Percentiles rank a stretch among this genome's conserved stretches.
phyloP scores from a whole-genome alignment of 129 eudicot genomes.

The Artemisia argyi region DNA sequence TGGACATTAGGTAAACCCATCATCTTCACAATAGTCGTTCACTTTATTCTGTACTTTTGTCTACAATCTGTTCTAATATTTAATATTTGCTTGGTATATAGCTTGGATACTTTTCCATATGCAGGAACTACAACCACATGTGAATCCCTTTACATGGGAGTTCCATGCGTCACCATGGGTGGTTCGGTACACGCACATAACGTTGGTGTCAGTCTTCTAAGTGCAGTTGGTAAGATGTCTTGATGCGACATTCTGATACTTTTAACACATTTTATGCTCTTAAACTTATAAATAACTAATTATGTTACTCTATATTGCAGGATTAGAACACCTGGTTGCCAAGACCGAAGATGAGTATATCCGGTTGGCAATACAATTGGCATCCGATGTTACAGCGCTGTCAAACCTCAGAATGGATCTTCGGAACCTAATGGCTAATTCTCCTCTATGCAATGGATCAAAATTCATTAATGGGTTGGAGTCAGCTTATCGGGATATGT shows the following conservation, averaged over 20 bases:
- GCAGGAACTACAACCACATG: constrained; percentile 98
- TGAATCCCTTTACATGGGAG: constrained; percentile 97
- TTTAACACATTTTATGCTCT: no score
- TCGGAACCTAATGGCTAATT: constrained; percentile 78
- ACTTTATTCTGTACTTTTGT: neutral
- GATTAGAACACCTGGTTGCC: constrained; percentile 72
- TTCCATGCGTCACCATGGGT: constrained; percentile 95
- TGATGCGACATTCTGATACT: neutral
- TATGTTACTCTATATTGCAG: constrained; percentile 36
- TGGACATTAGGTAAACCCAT: constrained; percentile 84
- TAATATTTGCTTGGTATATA: constrained; percentile 26
- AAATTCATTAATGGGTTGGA: constrained; percentile 67
- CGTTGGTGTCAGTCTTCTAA: constrained; percentile 95
- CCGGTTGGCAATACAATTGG: constrained; percentile 65
- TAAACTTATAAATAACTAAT: no score
- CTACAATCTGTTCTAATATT: constrained; percentile 17
- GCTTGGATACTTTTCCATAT: constrained; percentile 97
- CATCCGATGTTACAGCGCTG: constrained; percentile 67
- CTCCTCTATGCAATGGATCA: constrained; percentile 83
- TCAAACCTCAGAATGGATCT: constrained; percentile 72
- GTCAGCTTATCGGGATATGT: constrained; percentile 69
- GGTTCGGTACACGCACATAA: constrained; percentile 93
- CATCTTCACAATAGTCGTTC: neutral
- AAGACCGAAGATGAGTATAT: constrained; percentile 89
- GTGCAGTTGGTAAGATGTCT: constrained; percentile 68